Percentiles rank a stretch among this genome's conserved stretches.
phyloP scores from a whole-genome alignment of 805 yeast genomes.

The Tetrapisispora nanseiensis region DNA sequence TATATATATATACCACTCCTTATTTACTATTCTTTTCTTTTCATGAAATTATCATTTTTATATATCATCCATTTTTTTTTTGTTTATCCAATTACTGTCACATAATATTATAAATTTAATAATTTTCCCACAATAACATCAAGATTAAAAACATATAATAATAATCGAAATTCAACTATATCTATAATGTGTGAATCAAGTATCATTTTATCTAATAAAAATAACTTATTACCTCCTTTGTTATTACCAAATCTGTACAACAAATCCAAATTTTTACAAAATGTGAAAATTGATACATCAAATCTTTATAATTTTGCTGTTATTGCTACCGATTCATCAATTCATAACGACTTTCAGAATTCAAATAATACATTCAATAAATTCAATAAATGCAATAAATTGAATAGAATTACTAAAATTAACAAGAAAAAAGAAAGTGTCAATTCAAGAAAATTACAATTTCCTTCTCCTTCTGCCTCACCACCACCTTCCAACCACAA shows the following conservation, averaged over 20 bases:
- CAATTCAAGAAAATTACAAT: background rate
- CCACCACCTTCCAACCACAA: background rate
- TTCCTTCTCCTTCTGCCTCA: constrained; percentile 2
- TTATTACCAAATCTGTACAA: constrained; percentile 17
- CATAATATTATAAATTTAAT: too few species aligned
- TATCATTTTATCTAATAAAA: constrained; percentile 21
- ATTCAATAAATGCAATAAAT: background rate
- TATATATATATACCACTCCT: too few species aligned
- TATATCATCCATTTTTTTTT: too few species aligned
- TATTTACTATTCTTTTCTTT: too few species aligned
- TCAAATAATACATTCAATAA: background rate
- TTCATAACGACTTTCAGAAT: too few species aligned
- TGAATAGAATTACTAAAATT: background rate
- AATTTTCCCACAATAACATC: too few species aligned
- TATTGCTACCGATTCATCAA: constrained; percentile 1
- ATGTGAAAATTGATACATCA: background rate
- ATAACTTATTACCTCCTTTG: constrained; percentile 24
- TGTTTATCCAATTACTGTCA: too few species aligned
- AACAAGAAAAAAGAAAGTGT: background rate
- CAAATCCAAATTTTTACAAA: background rate
- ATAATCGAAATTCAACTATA: too few species aligned
- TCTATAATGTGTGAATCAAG: constrained; percentile 11
- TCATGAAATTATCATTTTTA: too few species aligned
- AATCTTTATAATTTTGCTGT: constrained; percentile 3
- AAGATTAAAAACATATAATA: too few species aligned